A percentile compares a stretch with the other conserved stretches of the same genome.
These are phyloP conservation scores for Stenogyne calaminthoides DNA, from an alignment of 305 asterid species.

Conservation along the genomic window DNA sequence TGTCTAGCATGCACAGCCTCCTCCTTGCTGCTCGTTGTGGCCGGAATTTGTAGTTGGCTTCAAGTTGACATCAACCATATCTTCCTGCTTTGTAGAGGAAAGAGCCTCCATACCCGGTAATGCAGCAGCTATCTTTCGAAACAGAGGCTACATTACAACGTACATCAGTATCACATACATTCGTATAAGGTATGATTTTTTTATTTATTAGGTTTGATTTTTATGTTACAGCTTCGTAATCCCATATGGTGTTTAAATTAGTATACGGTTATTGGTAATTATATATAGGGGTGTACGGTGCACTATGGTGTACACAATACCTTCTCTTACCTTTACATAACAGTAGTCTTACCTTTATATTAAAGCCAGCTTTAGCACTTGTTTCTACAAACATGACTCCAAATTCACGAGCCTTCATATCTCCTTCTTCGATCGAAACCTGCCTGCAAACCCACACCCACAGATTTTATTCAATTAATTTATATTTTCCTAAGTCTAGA, in stretches of 20 bases:
- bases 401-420: conserved; percentile 51
- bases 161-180: not conserved
- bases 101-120: conserved; percentile 57
- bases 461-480: not conserved
- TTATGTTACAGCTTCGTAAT: not conserved
- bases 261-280: not conserved
- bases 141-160: conserved; percentile 40
- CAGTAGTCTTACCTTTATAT: conserved; percentile 41
- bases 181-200: not conserved
- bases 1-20: conserved; percentile 49
- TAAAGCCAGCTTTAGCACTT: conserved; percentile 62
- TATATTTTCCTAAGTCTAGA: conserved; percentile 11
- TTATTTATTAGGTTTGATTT: not conserved
- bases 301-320: too few species aligned
- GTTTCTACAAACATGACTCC: conserved; percentile 59
- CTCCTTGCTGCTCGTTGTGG: conserved; percentile 44
- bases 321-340: not conserved
- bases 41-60: conserved; percentile 35
- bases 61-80: conserved; percentile 55
- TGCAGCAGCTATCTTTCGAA: conserved; percentile 58
- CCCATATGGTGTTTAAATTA: not conserved
- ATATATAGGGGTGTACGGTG: too few species aligned
- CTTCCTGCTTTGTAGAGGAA: conserved; percentile 48
- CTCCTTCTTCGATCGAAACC: conserved; percentile 61
- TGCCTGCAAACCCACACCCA: conserved; percentile 39